These are phyloP conservation scores for Dictyostelium firmibasis DNA, from an alignment of 78 protist genomes.

Conservation along the genomic window DNA sequence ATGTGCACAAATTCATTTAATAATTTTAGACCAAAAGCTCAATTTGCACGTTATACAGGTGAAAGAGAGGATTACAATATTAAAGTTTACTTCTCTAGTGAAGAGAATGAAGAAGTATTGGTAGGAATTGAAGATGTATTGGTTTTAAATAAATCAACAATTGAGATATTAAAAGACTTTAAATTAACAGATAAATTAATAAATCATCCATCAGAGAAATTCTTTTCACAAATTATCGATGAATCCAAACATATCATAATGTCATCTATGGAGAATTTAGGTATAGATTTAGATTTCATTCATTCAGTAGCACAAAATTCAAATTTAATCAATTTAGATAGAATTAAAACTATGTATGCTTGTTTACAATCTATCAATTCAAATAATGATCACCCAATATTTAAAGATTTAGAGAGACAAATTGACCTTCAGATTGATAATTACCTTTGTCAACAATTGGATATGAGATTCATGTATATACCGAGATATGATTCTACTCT, in stretches of 20 bases:
- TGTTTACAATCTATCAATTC: not conserved
- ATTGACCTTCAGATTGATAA: slow-evolving; percentile 20
- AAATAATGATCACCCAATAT: slow-evolving; percentile 29
- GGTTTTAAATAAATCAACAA: slow-evolving; percentile 4
- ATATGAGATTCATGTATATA: slow-evolving; percentile 38
- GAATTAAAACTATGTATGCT: not conserved
- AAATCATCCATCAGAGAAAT: slow-evolving; percentile 29
- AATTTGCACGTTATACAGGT: slow-evolving; percentile 71
- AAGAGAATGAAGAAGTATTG: slow-evolving; percentile 34
- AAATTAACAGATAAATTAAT: slow-evolving; percentile 15
- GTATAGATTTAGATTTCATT: slow-evolving; percentile 26
- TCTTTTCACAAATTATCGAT: slow-evolving; percentile 32
- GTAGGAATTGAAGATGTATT: slow-evolving; percentile 72
- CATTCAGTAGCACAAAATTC: not conserved
- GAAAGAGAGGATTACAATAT: slow-evolving; percentile 32
- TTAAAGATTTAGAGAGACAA: slow-evolving; percentile 9
- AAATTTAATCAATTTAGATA: not conserved
- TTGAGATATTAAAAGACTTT: slow-evolving; percentile 19
- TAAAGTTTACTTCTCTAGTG: slow-evolving; percentile 36
- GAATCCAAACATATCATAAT: slow-evolving; percentile 34
- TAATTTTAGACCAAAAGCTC: slow-evolving; percentile 31
- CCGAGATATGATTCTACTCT: slow-evolving; percentile 45
- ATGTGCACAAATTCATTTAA: not conserved
- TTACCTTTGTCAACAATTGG: slow-evolving; percentile 5
- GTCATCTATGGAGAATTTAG: not conserved